Base-by-base conservation (phyloP, 1,284 basidiomycete genomes). In the Laetiporus sulphureus region DNA sequence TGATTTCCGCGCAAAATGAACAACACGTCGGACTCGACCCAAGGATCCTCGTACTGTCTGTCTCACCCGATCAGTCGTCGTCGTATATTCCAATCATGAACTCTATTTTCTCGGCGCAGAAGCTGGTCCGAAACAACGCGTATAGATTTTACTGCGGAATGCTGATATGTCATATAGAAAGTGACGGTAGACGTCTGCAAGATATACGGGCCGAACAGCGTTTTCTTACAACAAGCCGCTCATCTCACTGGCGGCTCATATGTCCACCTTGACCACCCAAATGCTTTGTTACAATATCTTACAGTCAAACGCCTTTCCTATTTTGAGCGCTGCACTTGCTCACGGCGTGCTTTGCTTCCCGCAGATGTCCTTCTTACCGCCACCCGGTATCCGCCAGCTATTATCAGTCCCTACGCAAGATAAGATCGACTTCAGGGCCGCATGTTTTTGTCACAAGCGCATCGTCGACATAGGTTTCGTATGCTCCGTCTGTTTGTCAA, bases 1-100 rank as follows among this genome's bases (percentile, higher is more conserved):
- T 75, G 40, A 44, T 65, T 21, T 54, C 69, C 1, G 52, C 64
- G 25, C 45, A 58, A 32, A 64, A 66, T 33, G 67, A 75, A 22
- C 61, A 71, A 4, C 58, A 69, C 33, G 60, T 69, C 25, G 64
- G 72, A n/a, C 65, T 75, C 3, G 86, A 91, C 56, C 83, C 91
- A 0, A 77, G 92, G 20, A 91, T 99, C 45, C 75, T 98, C 42
- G 78, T 99, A 45, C 69, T 99, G 40, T 94, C 92, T 42, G 91
- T 93, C 32, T 96, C 94, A 1, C 89, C 89, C 2, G 88, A 93
- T 63, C 73, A 85, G 13, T 85, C 89, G 5, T 77, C 83, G 1
- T 87, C 91, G 21, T 95, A 95, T 62, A 95, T 99, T 40, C 90
- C 95, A 10, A 82, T 99, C 61, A 99, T 99, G 96, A 99, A 99